A percentile compares a stretch with the other conserved stretches of the same genome.
Conservation (phyloP, 2,329 filamentous ascomycete species). For the Pseudonectria foliicola region DNA sequence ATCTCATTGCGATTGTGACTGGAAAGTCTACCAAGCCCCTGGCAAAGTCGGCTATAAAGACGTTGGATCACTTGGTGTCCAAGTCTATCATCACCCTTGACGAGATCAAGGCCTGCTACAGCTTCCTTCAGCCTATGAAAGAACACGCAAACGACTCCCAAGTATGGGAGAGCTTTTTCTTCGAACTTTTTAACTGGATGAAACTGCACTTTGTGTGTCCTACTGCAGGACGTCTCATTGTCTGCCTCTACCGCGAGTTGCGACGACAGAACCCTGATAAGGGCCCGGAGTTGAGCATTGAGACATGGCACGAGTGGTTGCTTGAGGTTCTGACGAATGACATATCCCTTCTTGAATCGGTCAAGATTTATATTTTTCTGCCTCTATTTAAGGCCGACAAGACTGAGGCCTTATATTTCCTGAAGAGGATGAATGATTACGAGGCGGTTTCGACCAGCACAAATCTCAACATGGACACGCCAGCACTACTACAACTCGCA, state of each 20-base stretch:
- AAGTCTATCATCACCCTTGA: constrained; percentile 49
- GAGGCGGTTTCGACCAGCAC: constrained; percentile 39
- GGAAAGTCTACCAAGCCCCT: constrained; percentile 54
- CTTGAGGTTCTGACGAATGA: constrained; percentile 41
- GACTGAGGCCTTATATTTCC: constrained; percentile 45
- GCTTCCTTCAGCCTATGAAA: constrained; percentile 26
- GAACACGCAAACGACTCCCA: constrained; percentile 9
- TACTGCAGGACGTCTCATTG: constrained; percentile 53
- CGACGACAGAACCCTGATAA: constrained; percentile 23
- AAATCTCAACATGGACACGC: constrained; percentile 40
- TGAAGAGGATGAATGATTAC: constrained; percentile 49
- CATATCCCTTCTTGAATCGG: constrained; percentile 48
- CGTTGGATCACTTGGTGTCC: constrained; percentile 56
- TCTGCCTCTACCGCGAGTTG: constrained; percentile 47
- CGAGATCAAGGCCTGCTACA: constrained; percentile 39
- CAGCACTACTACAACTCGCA: constrained; percentile 55
- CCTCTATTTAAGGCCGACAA: constrained; percentile 55
- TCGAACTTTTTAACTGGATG: constrained; percentile 49
- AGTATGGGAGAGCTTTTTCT: constrained; percentile 45
- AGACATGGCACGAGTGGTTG: constrained; percentile 51
- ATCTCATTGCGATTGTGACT: constrained; percentile 51
- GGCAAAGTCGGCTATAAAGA: constrained; percentile 63
- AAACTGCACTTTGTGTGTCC: constrained; percentile 50
- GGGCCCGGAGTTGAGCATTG: constrained; percentile 25
- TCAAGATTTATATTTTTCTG: constrained; percentile 58